Percentiles rank a stretch among this genome's conserved stretches.
Evolutionary conservation across 73 alveolate species (phyloP).

Genomic region (Tetrahymena malaccensis): DNA sequence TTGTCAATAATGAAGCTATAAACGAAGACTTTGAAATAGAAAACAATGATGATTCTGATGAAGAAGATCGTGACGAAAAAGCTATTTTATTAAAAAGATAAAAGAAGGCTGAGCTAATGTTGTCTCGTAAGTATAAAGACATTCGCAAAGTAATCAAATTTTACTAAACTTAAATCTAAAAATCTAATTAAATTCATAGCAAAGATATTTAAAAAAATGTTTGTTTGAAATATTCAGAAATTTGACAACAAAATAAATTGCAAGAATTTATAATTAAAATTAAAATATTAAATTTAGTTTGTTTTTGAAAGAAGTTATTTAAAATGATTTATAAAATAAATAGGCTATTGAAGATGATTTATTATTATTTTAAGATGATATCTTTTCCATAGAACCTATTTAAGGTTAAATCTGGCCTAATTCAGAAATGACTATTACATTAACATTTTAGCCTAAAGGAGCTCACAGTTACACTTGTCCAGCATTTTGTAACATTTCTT

Average conservation of each 20-base stretch:
- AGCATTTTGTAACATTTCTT: constrained; percentile 93
- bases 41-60: constrained; percentile 63
- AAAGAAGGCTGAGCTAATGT: constrained; percentile 28
- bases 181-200: neutral
- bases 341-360: constrained; percentile 96
- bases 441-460: constrained; percentile 94
- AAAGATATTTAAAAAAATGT: too few species aligned
- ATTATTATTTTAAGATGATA: constrained; percentile 98
- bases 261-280: too few species aligned
- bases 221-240: too few species aligned
- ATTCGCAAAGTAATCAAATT: constrained; percentile 55
- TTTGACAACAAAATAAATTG: too few species aligned
- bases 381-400: constrained; percentile 96
- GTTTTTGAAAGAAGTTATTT: too few species aligned
- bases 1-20: constrained; percentile 55
- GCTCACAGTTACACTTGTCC: constrained; percentile 90
- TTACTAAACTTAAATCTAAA: neutral
- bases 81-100: constrained; percentile 31
- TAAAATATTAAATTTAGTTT: too few species aligned
- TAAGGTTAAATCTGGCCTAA: constrained; percentile 99
- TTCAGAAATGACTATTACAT: constrained; percentile 94
- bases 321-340: too few species aligned
- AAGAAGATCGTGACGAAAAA: constrained; percentile 78
- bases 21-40: constrained; percentile 57
- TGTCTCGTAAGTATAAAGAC: constrained; percentile 67